Conservation (phyloP, 75 land plant genomes). For the Azolla pinnata region DNA sequence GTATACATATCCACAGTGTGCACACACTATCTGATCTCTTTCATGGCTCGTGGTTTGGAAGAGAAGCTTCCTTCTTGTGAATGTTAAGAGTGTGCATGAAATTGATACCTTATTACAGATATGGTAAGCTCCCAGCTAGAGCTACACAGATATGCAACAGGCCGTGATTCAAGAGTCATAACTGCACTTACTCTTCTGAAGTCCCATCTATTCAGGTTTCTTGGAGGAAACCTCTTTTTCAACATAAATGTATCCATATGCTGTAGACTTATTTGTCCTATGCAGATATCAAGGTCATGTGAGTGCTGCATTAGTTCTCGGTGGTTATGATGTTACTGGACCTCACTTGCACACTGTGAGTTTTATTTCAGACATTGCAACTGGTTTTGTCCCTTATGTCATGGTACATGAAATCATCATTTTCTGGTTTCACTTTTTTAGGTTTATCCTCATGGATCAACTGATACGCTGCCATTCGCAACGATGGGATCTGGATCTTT, state of each 20-base stretch:
- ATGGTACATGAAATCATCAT: neutral
- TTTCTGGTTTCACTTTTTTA: conserved; percentile 14
- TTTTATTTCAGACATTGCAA: too few relatives aligned
- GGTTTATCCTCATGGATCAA: conserved; percentile 99
- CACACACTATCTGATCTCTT: too few relatives aligned
- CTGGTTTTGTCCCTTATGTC: too few relatives aligned
- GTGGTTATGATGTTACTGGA: conserved; percentile 93
- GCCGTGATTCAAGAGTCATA: conserved; percentile 82
- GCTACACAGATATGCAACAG: conserved; percentile 90
- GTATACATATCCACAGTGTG: too few relatives aligned
- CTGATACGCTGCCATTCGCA: conserved; percentile 93
- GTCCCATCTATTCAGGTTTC: conserved; percentile 86
- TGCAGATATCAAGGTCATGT: conserved; percentile 94
- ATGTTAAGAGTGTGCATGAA: too few relatives aligned
- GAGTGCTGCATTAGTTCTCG: conserved; percentile 92
- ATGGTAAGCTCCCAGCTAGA: conserved; percentile 95
- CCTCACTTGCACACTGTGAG: conserved; percentile 94
- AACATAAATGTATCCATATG: too few relatives aligned
- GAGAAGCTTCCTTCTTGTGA: too few relatives aligned
- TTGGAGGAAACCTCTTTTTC: too few relatives aligned
- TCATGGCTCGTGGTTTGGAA: too few relatives aligned
- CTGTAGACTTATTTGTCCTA: too few relatives aligned
- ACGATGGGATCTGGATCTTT: conserved; percentile 98
- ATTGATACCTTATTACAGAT: too few relatives aligned
- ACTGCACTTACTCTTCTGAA: conserved; percentile 90